Evolutionary conservation across 1,284 basidiomycete genomes (phyloP).

Genomic region (Ceratobasidium sp.): DNA sequence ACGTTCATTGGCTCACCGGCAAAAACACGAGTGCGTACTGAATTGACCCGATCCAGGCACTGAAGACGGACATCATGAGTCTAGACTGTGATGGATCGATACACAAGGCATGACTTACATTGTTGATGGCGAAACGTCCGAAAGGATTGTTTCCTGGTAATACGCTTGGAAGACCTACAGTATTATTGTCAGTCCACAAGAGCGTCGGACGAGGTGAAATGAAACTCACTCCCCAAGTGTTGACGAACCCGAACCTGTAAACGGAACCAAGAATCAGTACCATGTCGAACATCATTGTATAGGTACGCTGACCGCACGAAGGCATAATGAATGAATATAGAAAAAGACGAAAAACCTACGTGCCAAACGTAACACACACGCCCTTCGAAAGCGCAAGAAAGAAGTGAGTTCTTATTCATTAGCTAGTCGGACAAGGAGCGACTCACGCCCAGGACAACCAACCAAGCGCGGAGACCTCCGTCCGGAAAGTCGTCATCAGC

Average conservation of each 20-base stretch:
- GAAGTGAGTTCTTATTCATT: constrained; percentile 29
- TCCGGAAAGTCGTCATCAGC: constrained; percentile 47
- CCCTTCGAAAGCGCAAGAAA: constrained; percentile 28
- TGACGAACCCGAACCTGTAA: constrained; percentile 60
- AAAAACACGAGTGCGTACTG: constrained; percentile 61
- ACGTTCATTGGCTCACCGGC: constrained; percentile 56
- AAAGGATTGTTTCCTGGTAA: constrained; percentile 64
- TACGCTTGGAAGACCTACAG: constrained; percentile 66
- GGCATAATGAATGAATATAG: background rate
- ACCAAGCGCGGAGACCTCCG: constrained; percentile 45
- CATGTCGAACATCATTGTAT: constrained; percentile 11
- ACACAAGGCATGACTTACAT: constrained; percentile 65
- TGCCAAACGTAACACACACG: constrained; percentile 47
- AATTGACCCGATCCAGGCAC: constrained; percentile 82
- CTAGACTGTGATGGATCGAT: background rate
- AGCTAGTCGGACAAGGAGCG: background rate
- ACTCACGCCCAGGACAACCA: constrained; percentile 48
- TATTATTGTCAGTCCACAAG: constrained; percentile 53
- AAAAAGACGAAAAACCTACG: constrained; percentile 31
- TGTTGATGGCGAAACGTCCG: constrained; percentile 63
- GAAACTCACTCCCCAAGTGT: constrained; percentile 62
- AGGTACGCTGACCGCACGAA: constrained; percentile 33
- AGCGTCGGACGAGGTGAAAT: background rate
- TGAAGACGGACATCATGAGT: constrained; percentile 53
- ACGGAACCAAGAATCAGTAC: constrained; percentile 52